Evolutionary conservation across 2,329 filamentous ascomycete species (phyloP), one percentile per base, ranked within the genome.

Genomic region (Dothiorella sarmentorum): DNA sequence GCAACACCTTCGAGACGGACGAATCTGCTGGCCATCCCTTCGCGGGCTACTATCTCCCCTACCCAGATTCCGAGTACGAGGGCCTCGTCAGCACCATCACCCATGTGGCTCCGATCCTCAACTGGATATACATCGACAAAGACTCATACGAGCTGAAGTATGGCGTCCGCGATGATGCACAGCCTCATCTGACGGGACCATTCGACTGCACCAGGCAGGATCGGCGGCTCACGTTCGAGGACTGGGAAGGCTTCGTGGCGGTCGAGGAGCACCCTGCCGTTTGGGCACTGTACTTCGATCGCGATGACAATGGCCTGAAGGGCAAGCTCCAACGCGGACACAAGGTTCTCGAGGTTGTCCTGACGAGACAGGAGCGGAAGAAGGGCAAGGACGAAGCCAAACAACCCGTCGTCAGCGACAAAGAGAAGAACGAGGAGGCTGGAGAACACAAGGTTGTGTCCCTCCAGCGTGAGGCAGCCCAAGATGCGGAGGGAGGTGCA

Each of bases 41-140:
- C 38, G 75, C 80, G 27, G 81, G 82, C 0, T 85, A 85, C 64
- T 85, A 82, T 63, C 78, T 85, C 56, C 76, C 78, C 3, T 85
- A 85, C 60, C 82, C 83, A 7, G 80, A 81, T 44, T 72, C 75
- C 9, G 76, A 78, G 4, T 75, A 79, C 11, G 75, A 82, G 52
- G 82, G 82, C 0, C 73, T 84, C 9, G 82, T 84, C 0, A 80
- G 79, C 0, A 82, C 81, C 6, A 79, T 83, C 47, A 75, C 76
- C 9, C 71, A 75, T 37, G 75, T 80, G 44, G 70, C 70, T 3
- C 71, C 71, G 0, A 70, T 73, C n/a, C 68, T 75, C 66, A 74
- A 74, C 29, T 75, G 72, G 71, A 64, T 73, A 7, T 75, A 73
- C 37, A 56, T 75, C n/a, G 71, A 74, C 55, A 66, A 62, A 37